Conservation (phyloP, 2,329 filamentous ascomycete species). For the Pseudogymnoascus sp. region DNA sequence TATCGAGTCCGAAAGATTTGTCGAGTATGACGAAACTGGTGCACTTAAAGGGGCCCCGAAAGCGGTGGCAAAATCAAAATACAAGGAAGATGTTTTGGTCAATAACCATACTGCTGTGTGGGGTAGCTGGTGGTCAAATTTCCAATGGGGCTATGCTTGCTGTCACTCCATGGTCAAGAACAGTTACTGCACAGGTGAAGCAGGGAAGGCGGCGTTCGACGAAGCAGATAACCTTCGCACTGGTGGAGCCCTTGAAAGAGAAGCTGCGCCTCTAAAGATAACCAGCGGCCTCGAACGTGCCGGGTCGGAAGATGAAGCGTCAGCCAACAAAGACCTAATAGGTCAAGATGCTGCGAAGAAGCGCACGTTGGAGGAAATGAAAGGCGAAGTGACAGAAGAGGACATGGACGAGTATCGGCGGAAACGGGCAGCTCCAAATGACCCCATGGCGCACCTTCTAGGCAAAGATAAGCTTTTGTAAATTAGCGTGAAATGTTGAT, state of each 20-base stretch:
- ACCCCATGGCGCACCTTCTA: conserved; percentile 79
- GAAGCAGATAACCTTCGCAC: conserved; percentile 57
- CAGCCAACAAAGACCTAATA: conserved; percentile 18
- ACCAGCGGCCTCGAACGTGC: conserved; percentile 10
- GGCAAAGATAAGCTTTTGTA: conserved; percentile 60
- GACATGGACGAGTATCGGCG: conserved; percentile 81
- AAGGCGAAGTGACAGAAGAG: conserved; percentile 68
- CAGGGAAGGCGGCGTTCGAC: conserved; percentile 73
- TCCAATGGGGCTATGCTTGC: conserved; percentile 92
- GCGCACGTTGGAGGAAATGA: conserved; percentile 70
- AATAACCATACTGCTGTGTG: conserved; percentile 92
- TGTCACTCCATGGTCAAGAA: conserved; percentile 93
- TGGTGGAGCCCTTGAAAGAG: conserved; percentile 33
- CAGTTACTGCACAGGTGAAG: conserved; percentile 92
- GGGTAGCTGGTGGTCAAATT: conserved; percentile 96
- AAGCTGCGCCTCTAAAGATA: conserved; percentile 23
- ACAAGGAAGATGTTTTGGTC: conserved; percentile 75
- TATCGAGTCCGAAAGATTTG: conserved; percentile 74
- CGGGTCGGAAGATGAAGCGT: conserved; percentile 19
- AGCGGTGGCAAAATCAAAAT: conserved; percentile 76
- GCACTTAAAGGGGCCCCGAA: conserved; percentile 80
- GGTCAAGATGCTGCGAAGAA: conserved; percentile 46
- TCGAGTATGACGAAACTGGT: conserved; percentile 91
- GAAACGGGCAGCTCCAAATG: conserved; percentile 64
- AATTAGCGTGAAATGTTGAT: conserved; percentile 25